Evolutionary conservation across 2,329 filamentous ascomycete species (phyloP).

Genomic region (Mycosphaerella sp.): DNA sequence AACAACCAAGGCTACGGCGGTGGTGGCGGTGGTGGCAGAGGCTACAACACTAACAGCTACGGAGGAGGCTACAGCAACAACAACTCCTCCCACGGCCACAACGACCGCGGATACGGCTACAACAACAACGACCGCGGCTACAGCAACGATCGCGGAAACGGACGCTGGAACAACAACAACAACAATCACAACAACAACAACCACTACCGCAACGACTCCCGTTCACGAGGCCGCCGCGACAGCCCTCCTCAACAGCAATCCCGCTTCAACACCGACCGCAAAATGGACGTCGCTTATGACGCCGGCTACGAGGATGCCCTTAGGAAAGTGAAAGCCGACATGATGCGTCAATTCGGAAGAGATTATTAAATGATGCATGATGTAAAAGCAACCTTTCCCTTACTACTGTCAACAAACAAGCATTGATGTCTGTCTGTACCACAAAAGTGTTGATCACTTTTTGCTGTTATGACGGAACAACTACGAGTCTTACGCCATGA

Average conservation of each 20-base stretch:
- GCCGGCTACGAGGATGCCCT: constrained; percentile 23
- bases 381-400: no score
- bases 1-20: constrained; percentile 10
- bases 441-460: no score
- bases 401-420: no score
- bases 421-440: no score
- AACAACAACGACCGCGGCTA: constrained; percentile 2
- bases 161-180: neutral
- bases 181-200: neutral
- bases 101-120: constrained; percentile 8
- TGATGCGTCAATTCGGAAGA: constrained; percentile 20
- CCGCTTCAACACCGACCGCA: constrained; percentile 20
- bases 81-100: constrained; percentile 5
- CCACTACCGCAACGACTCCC: neutral
- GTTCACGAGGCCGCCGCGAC: neutral
- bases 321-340: constrained; percentile 22
- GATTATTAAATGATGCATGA: neutral
- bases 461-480: no score
- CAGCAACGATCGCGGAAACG: neutral
- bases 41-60: constrained; percentile 6
- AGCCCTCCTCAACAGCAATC: constrained; percentile 9
- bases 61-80: constrained; percentile 11
- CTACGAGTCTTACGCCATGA: no score
- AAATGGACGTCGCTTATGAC: constrained; percentile 24
- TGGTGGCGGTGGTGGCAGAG: neutral